phyloP scores from a whole-genome alignment of 176 grass and related monocot species.

The Aegilops sharonensis region DNA sequence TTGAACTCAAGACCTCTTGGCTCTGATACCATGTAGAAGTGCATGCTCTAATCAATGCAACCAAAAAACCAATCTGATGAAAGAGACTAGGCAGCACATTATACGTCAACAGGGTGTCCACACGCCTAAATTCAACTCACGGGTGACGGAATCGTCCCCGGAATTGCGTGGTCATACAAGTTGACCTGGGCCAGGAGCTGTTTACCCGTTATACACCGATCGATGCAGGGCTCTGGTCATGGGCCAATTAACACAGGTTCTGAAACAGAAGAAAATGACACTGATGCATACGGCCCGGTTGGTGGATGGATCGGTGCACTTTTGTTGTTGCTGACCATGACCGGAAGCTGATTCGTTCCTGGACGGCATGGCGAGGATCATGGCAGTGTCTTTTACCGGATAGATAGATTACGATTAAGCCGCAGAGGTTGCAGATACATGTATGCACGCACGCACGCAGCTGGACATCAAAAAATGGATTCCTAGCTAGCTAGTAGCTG shows the following conservation, averaged over 20 bases:
- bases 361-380: not conserved
- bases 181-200: not conserved
- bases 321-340: not conserved
- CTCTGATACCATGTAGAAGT: too few relatives aligned
- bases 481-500: not conserved
- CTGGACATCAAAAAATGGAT: constrained; percentile 23
- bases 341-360: not conserved
- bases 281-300: not conserved
- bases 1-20: too few relatives aligned
- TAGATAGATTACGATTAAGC: not conserved
- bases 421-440: not conserved
- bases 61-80: too few relatives aligned
- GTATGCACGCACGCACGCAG: not conserved
- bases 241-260: not conserved
- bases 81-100: too few relatives aligned
- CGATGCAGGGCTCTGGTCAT: too few relatives aligned
- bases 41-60: too few relatives aligned
- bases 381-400: not conserved
- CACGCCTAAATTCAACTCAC: too few relatives aligned
- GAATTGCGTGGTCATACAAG: not conserved
- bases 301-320: not conserved
- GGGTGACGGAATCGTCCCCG: too few relatives aligned
- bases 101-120: too few relatives aligned
- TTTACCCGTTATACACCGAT: too few relatives aligned
- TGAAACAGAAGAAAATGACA: not conserved